Percentiles rank a stretch among this genome's conserved stretches.
These are phyloP conservation scores for Immersiella caudata DNA, from an alignment of 495 filamentous ascomycete species.

Conservation along the genomic window DNA sequence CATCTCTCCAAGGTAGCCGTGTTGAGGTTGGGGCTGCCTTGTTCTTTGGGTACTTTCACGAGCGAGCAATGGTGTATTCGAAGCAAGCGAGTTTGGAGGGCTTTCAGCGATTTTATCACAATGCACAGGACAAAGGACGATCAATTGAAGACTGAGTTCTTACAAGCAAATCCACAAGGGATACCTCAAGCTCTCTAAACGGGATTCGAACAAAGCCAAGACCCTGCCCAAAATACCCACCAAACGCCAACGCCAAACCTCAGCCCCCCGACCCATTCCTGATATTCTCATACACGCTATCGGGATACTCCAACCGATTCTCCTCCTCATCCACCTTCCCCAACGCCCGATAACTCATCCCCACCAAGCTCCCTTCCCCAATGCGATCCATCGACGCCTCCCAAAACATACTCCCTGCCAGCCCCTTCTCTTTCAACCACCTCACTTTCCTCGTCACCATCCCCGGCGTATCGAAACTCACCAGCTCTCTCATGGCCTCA, in stretches of 20 bases:
- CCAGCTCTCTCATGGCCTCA: slow-evolving; percentile 54
- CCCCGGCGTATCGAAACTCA: slow-evolving; percentile 73
- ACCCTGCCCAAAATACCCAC: neutral
- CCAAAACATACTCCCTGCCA: slow-evolving; percentile 92
- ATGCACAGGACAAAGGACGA: too few relatives aligned
- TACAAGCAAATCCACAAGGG: too few relatives aligned
- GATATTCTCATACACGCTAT: slow-evolving; percentile 41
- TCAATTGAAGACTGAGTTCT: too few relatives aligned
- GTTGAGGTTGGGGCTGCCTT: too few relatives aligned
- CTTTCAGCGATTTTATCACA: too few relatives aligned
- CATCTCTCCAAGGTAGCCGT: too few relatives aligned
- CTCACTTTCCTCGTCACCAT: slow-evolving; percentile 64
- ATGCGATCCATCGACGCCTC: slow-evolving; percentile 74
- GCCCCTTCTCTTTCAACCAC: slow-evolving; percentile 62
- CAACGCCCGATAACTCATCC: slow-evolving; percentile 46
- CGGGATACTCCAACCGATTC: slow-evolving; percentile 48
- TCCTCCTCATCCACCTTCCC: slow-evolving; percentile 39
- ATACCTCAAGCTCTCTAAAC: too few relatives aligned
- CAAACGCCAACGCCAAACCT: neutral
- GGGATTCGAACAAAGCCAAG: too few relatives aligned
- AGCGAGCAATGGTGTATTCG: too few relatives aligned
- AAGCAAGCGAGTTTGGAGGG: too few relatives aligned
- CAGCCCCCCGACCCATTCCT: too few relatives aligned
- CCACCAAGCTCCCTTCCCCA: slow-evolving; percentile 65
- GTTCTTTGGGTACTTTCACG: too few relatives aligned